These are phyloP conservation scores for Cubamyces sp. DNA, from an alignment of 768 basidiomycete species.

Conservation along the genomic window DNA sequence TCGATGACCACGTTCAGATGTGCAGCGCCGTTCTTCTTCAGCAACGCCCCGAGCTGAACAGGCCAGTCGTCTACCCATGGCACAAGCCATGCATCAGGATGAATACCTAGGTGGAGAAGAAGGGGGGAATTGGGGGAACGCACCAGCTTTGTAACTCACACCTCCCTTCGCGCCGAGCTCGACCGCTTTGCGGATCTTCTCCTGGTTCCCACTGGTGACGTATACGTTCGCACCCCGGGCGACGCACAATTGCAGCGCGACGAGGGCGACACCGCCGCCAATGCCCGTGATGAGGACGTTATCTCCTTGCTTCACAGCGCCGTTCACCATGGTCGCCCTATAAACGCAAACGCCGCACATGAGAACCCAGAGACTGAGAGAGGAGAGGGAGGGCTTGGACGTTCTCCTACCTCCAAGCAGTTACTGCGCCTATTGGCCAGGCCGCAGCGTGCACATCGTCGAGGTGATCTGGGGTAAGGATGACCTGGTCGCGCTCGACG, in stretches of 20 bases:
- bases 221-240: slow-evolving; percentile 81
- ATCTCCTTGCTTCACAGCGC: slow-evolving; percentile 60
- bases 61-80: slow-evolving; percentile 39
- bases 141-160: slow-evolving; percentile 70
- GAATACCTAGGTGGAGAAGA: no score
- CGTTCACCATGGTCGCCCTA: slow-evolving; percentile 72
- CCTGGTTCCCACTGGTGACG: slow-evolving; percentile 72
- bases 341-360: neutral
- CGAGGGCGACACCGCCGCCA: slow-evolving; percentile 83
- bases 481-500: slow-evolving; percentile 70
- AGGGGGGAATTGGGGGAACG: neutral
- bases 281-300: slow-evolving; percentile 82
- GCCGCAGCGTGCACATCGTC: slow-evolving; percentile 71
- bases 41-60: slow-evolving; percentile 35
- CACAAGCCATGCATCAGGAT: neutral
- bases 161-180: slow-evolving; percentile 78
- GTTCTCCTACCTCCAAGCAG: slow-evolving; percentile 75
- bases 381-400: slow-evolving; percentile 17
- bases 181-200: slow-evolving; percentile 71
- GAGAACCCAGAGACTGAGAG: neutral
- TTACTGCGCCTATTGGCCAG: slow-evolving; percentile 78
- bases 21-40: slow-evolving; percentile 33
- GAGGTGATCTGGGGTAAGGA: slow-evolving; percentile 68
- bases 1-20: slow-evolving; percentile 48
- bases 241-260: slow-evolving; percentile 74